Evolutionary conservation across 2,329 filamentous ascomycete genomes (phyloP), one percentile per base, ranked within the genome.

Genomic region (Stachybotrys chartarum): DNA sequence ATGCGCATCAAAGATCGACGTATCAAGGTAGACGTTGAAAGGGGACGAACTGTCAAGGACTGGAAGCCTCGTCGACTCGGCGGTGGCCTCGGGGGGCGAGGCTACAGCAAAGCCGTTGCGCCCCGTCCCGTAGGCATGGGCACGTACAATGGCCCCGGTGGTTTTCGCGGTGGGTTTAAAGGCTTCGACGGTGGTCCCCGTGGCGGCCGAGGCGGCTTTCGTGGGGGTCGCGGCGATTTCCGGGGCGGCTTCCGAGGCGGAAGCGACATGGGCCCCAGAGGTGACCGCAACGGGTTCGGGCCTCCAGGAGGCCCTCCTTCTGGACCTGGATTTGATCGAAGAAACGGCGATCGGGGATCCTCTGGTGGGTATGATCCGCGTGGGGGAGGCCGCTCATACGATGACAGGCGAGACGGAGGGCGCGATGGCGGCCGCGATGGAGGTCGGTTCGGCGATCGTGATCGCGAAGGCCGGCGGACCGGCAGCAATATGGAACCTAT

Each of bases 21-120:
- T 65, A 90, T 97, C 66, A 85, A 96, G 68, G 91, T 97, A 66
- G 94, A 99, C 69, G 93, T 97, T 58, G 94, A 99, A 75, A 87
- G 94, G 67, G 94, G 94, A 62, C 88, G 94, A 63, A 97, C 94
- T 35, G 91, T 97, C 46, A 89, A 90, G 67, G 91, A 88, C 51
- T 99, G 94, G 94, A 88, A 90, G 67, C 94, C 94, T 58, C 87
- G 90, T 63, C 87, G 94, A 60, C 87, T 96, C 53, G 94, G 93
- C 56, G 94, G 94, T 61, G 94, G 94, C 50, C 83, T 97, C 3
- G 94, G 94, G 59, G 93, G 93, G 50, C 86, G 94, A 65, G 89
- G 90, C 60, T 97, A 97, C 73, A 97, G 93, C 56, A 95, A 93
- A 72, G 84, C 86, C 16, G 79, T 85, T 60, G 82, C 87, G 52